A percentile compares a stretch with the other conserved stretches of the same genome.
These are phyloP conservation scores for Alternaria metachromatica DNA, from an alignment of 2,329 filamentous ascomycete species.

Conservation along the genomic window DNA sequence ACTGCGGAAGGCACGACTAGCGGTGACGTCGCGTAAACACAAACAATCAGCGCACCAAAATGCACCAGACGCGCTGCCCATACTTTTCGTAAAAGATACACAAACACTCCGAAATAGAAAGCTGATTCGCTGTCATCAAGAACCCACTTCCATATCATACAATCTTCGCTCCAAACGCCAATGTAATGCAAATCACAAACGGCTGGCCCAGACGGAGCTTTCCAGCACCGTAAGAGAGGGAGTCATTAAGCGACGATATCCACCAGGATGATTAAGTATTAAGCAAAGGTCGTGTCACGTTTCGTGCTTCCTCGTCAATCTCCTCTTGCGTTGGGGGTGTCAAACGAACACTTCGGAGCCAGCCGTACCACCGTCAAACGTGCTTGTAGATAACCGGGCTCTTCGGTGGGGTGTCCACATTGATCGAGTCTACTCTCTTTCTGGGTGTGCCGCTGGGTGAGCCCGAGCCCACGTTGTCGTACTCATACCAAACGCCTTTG, in stretches of 20 bases:
- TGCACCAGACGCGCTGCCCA: no score
- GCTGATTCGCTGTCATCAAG: neutral
- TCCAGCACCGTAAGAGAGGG: neutral
- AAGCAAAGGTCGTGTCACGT: neutral
- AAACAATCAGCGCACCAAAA: neutral
- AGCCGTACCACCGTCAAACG: conserved; percentile 4
- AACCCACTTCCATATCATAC: neutral
- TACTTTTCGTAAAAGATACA: neutral
- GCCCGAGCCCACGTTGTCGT: conserved; percentile 27
- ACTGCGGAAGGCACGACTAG: neutral
- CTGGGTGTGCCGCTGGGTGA: conserved; percentile 15
- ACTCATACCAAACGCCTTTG: conserved; percentile 48
- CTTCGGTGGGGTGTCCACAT: conserved; percentile 33
- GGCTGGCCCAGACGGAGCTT: neutral
- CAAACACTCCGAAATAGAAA: neutral
- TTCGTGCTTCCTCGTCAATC: neutral
- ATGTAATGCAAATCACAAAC: neutral
- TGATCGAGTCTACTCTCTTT: conserved; percentile 24
- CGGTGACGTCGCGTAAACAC: neutral
- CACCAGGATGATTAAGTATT: neutral
- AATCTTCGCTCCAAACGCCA: neutral
- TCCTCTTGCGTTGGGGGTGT: neutral
- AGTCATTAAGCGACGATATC: neutral
- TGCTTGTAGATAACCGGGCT: conserved; percentile 22
- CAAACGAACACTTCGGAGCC: neutral